Base-by-base conservation (phyloP, 306 rosid species). In the Abrus precatorius region DNA sequence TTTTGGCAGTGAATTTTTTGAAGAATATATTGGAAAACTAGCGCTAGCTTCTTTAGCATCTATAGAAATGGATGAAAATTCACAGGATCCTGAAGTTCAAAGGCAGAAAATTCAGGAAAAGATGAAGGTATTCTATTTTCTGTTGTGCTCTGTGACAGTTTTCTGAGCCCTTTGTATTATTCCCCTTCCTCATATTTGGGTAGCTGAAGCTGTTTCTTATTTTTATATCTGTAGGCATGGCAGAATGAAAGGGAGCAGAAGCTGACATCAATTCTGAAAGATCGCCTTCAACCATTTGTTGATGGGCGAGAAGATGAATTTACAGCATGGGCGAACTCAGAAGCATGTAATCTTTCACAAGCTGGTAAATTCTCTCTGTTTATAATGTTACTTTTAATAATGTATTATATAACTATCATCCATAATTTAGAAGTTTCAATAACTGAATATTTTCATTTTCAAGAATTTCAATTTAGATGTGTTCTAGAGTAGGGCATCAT, bases 1-100 rank as follows among this genome's bases (percentile, higher is more conserved):
- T 85, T 95, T 95, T 69, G 99, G 99, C 81, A 95, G 96, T 55
- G 99, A 95, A 7, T 67, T 6, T 43, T 95, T 95, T 86, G 99
- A 93, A 60, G 99, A 93, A 53, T 95, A 89, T 83, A 85, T 93
- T 53, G 99, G 99, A 65, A 86, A 89, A 82, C 93, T 95, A 80
- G 94, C 96, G 82, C 83, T 93, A 84, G 96, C 97, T 76, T 76
- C 88, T 66, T 53, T 93, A 76, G 86, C 93, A 69, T 83, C 97
- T 70, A 62, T 91, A 44, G 98, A 90, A 70, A 12, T 87, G 34
- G 97, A 90, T 9, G 97, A 91, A 45, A 89, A 69, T 6, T 41
- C 88, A 1, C 57, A 20, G 34, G 98, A 90, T 63, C 87, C 96
- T 72, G 90, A 77, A 80, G 86, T 53, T 73, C 93, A 65, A 6